phyloP scores from a whole-genome alignment of 495 filamentous ascomycete genomes.

The Aspergillus affinis region DNA sequence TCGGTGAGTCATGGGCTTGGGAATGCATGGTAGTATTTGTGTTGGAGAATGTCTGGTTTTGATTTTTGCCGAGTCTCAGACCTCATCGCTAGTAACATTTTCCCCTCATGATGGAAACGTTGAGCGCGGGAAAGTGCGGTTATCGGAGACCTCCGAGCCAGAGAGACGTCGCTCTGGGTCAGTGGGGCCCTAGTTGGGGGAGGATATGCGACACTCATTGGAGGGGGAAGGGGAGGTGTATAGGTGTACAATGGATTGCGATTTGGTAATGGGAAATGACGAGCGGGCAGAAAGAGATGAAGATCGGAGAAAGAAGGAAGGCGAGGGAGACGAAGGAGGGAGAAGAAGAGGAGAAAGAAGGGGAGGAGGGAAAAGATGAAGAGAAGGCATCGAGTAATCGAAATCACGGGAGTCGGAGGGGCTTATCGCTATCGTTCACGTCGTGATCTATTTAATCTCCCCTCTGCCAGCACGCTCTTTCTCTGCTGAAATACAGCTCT shows the following conservation, averaged over 20 bases:
- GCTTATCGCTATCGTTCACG: slow-evolving; percentile 7
- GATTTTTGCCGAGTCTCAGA: background rate
- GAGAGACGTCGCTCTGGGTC: background rate
- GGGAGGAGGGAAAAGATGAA: slow-evolving; percentile 7
- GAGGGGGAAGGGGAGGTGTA: slow-evolving; percentile 3
- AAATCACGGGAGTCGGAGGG: slow-evolving; percentile 8
- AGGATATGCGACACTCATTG: background rate
- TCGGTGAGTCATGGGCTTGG: background rate
- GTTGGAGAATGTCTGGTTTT: background rate
- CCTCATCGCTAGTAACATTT: background rate
- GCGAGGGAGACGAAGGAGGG: background rate
- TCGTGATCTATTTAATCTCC: background rate
- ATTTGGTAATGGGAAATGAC: slow-evolving; percentile 13
- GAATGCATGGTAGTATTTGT: background rate
- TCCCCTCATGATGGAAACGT: background rate
- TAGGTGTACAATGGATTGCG: slow-evolving; percentile 12
- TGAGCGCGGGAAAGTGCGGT: slow-evolving; percentile 15
- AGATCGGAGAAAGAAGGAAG: slow-evolving; percentile 1
- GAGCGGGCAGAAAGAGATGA: background rate
- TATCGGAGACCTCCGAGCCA: slow-evolving; percentile 30
- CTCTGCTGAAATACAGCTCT: background rate
- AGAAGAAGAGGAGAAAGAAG: background rate
- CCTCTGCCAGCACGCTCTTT: background rate
- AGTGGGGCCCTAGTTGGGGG: background rate
- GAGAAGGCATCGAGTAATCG: slow-evolving; percentile 20